phyloP scores from a whole-genome alignment of 2,329 filamentous ascomycete species.

The Podosphaera leucotricha region DNA sequence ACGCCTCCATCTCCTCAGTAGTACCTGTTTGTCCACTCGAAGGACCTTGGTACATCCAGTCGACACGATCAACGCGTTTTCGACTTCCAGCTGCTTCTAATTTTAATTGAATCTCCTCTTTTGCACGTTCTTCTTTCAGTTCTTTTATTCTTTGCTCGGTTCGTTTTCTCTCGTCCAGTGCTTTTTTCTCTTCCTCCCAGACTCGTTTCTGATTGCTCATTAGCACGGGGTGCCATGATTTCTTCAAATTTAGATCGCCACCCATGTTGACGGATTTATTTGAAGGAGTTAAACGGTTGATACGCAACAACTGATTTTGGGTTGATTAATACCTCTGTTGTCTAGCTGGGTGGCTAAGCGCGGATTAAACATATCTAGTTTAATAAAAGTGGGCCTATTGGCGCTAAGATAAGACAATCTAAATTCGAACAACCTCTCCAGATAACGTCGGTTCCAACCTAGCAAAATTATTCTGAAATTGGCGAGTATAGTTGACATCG shows the following conservation, averaged over 20 bases:
- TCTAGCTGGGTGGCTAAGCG: too few relatives aligned
- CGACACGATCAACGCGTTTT: constrained; percentile 61
- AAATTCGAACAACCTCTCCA: not conserved
- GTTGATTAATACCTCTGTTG: too few relatives aligned
- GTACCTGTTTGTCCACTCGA: constrained; percentile 51
- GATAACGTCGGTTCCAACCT: not conserved
- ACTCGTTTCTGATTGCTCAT: constrained; percentile 78
- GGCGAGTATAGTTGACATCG: not conserved
- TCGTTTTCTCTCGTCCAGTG: constrained; percentile 81
- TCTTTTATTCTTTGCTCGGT: constrained; percentile 83
- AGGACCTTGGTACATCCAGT: constrained; percentile 96
- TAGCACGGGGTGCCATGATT: constrained; percentile 80
- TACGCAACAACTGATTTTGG: too few relatives aligned
- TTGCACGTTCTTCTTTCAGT: constrained; percentile 74
- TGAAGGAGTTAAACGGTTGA: too few relatives aligned
- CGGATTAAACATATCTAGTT: not conserved
- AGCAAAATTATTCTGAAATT: not conserved
- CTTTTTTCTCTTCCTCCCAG: constrained; percentile 78
- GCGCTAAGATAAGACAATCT: not conserved
- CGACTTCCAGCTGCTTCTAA: constrained; percentile 73
- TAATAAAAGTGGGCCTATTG: not conserved
- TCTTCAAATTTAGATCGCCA: constrained; percentile 87
- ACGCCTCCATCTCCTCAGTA: constrained; percentile 79
- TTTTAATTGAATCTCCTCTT: constrained; percentile 75
- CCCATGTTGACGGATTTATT: constrained; percentile 39